A percentile compares a stretch with the other conserved stretches of the same genome.
phyloP scores from a whole-genome alignment of 2,329 filamentous ascomycete species.

The Alternaria burnsii region DNA sequence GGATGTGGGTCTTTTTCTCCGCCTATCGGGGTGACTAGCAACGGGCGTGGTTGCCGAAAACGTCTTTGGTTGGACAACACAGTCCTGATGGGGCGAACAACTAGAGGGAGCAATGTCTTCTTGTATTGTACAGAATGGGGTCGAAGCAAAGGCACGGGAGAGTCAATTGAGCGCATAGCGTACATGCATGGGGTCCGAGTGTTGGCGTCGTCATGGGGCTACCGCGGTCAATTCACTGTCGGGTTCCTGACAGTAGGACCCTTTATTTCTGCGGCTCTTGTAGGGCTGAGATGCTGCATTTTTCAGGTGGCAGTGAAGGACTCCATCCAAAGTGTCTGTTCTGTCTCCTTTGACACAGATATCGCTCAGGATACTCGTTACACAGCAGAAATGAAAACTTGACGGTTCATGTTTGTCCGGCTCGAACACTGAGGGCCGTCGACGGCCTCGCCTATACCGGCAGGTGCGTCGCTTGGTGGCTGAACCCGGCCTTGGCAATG shows the following conservation, averaged over 20 bases:
- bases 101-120: constrained; percentile 1
- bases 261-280: constrained; percentile 15
- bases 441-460: background rate
- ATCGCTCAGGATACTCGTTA: background rate
- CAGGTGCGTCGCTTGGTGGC: constrained; percentile 9
- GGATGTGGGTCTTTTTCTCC: constrained; percentile 29
- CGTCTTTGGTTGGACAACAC: constrained; percentile 22
- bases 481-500: constrained; percentile 10
- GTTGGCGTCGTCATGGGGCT: constrained; percentile 16
- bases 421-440: constrained; percentile 1
- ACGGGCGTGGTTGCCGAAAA: constrained; percentile 28
- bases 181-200: constrained; percentile 5
- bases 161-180: constrained; percentile 10
- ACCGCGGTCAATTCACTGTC: constrained; percentile 11
- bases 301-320: background rate
- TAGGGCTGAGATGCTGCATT: constrained; percentile 10
- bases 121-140: constrained; percentile 4
- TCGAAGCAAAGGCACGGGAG: background rate
- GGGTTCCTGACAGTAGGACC: constrained; percentile 14
- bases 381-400: background rate
- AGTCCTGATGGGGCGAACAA: constrained; percentile 15
- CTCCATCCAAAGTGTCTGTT: background rate
- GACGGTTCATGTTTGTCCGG: constrained; percentile 1
- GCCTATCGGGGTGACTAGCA: constrained; percentile 22
- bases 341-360: background rate